Base-by-base conservation (phyloP, 2,329 filamentous ascomycete species). In the Tolypocladium capitatum region DNA sequence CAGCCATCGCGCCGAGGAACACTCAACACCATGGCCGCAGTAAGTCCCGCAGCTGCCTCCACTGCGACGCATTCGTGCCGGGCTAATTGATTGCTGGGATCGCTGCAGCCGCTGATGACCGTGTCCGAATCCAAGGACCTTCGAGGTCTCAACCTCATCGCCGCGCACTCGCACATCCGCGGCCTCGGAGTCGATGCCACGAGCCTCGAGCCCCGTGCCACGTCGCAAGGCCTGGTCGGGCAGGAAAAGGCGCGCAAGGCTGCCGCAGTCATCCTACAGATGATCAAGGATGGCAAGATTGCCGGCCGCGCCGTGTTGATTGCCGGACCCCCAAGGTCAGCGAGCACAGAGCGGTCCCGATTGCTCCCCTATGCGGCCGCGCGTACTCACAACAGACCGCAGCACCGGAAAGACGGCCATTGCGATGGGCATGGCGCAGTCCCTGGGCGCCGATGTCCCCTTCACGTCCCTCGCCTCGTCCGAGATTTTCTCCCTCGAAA, bases 261-360 rank as follows among this genome's bases (percentile, higher is more conserved):
- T 10, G 92, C 92, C 3, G 92, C 91, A 1, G 85, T 98, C 44
- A 94, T 98, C 59, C 72, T 98, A 52, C 89, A 95, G 72, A 98
- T 98, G 92, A 94, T 94, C 59, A 96, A 94, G 71, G 89, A 96
- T 63, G 91, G 91, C 61, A 97, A 96, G 74, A 97, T 98, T 70
- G 92, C 92, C 50, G 92, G 92, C 46, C 82, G 91, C 60, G 92
- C 92, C 32, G 86, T 96, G 31, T 73, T 98, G 58, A 95, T 98
- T 60, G 91, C 92, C 44, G 92, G 92, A 0, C 92, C 92, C 51
- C 92, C 92, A 4, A 91, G 80, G 80, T 81, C 68, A 50, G 65
- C 50, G 31, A 27, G 18, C 28, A 5, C n/a, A 7, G 14, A 20
- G 27, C 27, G 30, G 27, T 5, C 10, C 41, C 28, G 11, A 1